Evolutionary conservation across 2,329 filamentous ascomycete species (phyloP).

Genomic region (Calonectria hongkongensis): DNA sequence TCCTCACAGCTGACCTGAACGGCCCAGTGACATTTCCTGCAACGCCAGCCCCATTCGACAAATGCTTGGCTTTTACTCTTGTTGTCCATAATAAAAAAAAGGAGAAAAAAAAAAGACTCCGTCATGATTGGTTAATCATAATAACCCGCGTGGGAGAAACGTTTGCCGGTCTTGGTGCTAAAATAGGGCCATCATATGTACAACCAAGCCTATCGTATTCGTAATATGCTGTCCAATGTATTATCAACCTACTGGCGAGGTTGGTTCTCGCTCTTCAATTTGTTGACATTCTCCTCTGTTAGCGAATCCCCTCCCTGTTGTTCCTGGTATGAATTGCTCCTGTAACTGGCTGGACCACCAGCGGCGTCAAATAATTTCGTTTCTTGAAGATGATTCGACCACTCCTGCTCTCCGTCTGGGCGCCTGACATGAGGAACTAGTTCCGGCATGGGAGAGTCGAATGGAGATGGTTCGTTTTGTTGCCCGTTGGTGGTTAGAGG

Average conservation of each 20-base stretch:
- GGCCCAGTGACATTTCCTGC: slow-evolving; percentile 34
- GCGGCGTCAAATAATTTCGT: slow-evolving; percentile 69
- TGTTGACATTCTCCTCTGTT: slow-evolving; percentile 73
- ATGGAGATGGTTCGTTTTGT: slow-evolving; percentile 64
- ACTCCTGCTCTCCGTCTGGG: slow-evolving; percentile 63
- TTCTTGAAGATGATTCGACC: slow-evolving; percentile 66
- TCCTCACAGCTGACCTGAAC: slow-evolving; percentile 2
- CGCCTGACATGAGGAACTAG: slow-evolving; percentile 58
- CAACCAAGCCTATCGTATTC: slow-evolving; percentile 22
- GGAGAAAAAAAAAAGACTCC: slow-evolving; percentile 26
- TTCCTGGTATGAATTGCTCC: slow-evolving; percentile 61
- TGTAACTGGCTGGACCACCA: slow-evolving; percentile 59
- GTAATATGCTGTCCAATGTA: not conserved
- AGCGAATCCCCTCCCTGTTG: slow-evolving; percentile 64
- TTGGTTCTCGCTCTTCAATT: slow-evolving; percentile 62
- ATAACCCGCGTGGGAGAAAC: not conserved
- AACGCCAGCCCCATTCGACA: slow-evolving; percentile 47
- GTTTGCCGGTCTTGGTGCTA: slow-evolving; percentile 12
- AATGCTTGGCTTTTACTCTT: slow-evolving; percentile 48
- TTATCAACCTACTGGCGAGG: slow-evolving; percentile 41
- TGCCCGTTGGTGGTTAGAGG: slow-evolving; percentile 62
- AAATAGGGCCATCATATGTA: slow-evolving; percentile 21
- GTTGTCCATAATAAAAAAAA: slow-evolving; percentile 34
- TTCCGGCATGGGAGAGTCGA: slow-evolving; percentile 61
- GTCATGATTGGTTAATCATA: slow-evolving; percentile 2